These are phyloP conservation scores for Trichoderma sp. DNA, from an alignment of 2,329 filamentous ascomycete genomes.

Conservation along the genomic window DNA sequence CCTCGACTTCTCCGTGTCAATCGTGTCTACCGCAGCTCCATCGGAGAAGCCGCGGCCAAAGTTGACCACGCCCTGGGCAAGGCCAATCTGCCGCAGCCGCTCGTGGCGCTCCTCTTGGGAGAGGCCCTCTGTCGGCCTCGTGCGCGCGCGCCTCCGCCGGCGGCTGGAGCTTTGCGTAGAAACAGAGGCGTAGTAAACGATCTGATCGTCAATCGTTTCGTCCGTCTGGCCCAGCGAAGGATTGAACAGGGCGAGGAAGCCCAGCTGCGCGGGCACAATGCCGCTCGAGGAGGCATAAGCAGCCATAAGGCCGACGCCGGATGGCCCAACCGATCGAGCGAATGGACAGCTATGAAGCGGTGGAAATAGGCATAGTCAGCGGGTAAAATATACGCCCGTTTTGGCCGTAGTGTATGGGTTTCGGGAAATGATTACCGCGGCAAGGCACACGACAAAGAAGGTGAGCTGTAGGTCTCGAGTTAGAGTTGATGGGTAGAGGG, in stretches of 20 bases:
- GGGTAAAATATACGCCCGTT: background rate
- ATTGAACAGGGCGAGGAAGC: conserved; percentile 94
- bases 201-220: conserved; percentile 70
- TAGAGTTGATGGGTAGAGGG: background rate
- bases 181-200: conserved; percentile 86
- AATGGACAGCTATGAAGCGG: background rate
- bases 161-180: conserved; percentile 43
- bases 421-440: background rate
- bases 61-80: conserved; percentile 94
- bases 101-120: conserved; percentile 75
- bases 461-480: background rate
- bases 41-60: conserved; percentile 88
- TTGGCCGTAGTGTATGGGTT: background rate
- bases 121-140: conserved; percentile 46
- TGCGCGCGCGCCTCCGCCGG: conserved; percentile 46
- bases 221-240: conserved; percentile 69
- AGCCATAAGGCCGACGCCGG: conserved; percentile 28
- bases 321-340: background rate
- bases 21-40: conserved; percentile 73
- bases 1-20: conserved; percentile 88
- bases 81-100: conserved; percentile 85
- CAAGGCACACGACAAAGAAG: background rate
- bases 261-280: conserved; percentile 72
- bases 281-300: conserved; percentile 30
- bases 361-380: conserved; percentile 1